Conservation (phyloP, 768 basidiomycete genomes). For the Omphalotus guepiniiformis region DNA sequence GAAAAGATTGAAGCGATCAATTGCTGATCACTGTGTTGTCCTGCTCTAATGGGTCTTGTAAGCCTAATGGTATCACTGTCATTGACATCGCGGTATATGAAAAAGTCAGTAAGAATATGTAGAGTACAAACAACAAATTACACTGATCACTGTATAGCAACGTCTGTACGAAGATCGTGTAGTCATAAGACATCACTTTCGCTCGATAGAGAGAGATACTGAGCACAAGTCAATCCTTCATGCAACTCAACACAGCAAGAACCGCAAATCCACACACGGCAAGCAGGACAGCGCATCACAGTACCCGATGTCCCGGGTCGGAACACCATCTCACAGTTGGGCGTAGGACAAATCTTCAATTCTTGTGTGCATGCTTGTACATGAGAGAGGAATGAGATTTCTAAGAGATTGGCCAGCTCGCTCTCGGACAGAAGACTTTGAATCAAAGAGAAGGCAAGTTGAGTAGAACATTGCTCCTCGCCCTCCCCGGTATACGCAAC, state of each 20-base stretch:
- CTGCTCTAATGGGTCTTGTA: too few species aligned
- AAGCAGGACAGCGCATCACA: slow-evolving; percentile 31
- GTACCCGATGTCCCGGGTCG: slow-evolving; percentile 20
- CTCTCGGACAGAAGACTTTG: slow-evolving; percentile 32
- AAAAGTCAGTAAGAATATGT: too few species aligned
- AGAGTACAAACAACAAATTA: too few species aligned
- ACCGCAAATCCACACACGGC: slow-evolving; percentile 32
- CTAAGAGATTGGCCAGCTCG: slow-evolving; percentile 37
- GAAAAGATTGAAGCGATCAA: too few species aligned
- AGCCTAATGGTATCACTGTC: too few species aligned
- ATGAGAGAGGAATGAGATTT: slow-evolving; percentile 37
- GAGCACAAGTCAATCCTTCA: slow-evolving; percentile 35
- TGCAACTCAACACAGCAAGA: slow-evolving; percentile 36
- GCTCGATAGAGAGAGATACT: too few species aligned
- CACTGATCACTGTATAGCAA: too few species aligned
- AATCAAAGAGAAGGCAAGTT: slow-evolving; percentile 36
- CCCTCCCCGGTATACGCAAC: slow-evolving; percentile 23
- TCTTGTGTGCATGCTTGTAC: slow-evolving; percentile 35
- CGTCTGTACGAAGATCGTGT: too few species aligned
- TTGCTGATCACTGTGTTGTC: too few species aligned
- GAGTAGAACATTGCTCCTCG: slow-evolving; percentile 24
- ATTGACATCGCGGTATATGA: too few species aligned
- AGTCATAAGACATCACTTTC: too few species aligned
- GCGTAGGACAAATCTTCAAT: slow-evolving; percentile 53
- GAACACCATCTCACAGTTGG: slow-evolving; percentile 47